Evolutionary conservation across 179 eudicot species (phyloP), one percentile per base, ranked within the genome.

Genomic region (Vitellaria paradoxa): DNA sequence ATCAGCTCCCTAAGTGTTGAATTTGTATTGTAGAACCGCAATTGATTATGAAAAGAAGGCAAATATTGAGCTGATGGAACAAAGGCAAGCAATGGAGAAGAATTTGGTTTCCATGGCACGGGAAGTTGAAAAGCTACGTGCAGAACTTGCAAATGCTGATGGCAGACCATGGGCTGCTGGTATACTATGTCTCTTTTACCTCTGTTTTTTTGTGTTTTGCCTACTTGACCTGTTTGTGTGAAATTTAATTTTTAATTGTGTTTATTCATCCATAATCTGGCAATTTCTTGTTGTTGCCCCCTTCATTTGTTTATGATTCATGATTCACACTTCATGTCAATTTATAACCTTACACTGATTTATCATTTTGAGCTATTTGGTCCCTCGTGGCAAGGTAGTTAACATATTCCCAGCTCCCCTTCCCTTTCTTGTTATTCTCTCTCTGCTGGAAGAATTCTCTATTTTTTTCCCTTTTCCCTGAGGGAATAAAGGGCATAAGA

Each of bases 11-110:
- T 20, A 40, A 23, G n/a, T 57, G 46, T 50, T 67, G 18, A 52
- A 50, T 57, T 56, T 80, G 50, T 59, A 42, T 67, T 86, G 55
- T 83, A 96, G 99, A 81, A 56, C 77, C 73, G 97, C 97, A 72
- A 82, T 96, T 78, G 99, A 93, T 66, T 91, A 88, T 82, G 99
- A 96, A 77, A 96, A 96, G 91, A 92, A 94, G 80, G 95, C 89
- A 73, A 85, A 87, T 73, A 81, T 92, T 60, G 98, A 89, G 85
- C 87, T 96, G 80, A 77, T 89, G 90, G 97, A 92, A 68, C 99
- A 96, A 82, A 89, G 87, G 72, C 94, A 91, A 80, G 84, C 91
- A 63, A 92, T 93, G 99, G 97, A 96, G 86, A 92, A 89, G 75
- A 92, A 91, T 82, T 68, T 96, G 91, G 85, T 96, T 62, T 87